Evolutionary conservation across 2,329 filamentous ascomycete genomes (phyloP).

Genomic region (Aspergillus jensenii): DNA sequence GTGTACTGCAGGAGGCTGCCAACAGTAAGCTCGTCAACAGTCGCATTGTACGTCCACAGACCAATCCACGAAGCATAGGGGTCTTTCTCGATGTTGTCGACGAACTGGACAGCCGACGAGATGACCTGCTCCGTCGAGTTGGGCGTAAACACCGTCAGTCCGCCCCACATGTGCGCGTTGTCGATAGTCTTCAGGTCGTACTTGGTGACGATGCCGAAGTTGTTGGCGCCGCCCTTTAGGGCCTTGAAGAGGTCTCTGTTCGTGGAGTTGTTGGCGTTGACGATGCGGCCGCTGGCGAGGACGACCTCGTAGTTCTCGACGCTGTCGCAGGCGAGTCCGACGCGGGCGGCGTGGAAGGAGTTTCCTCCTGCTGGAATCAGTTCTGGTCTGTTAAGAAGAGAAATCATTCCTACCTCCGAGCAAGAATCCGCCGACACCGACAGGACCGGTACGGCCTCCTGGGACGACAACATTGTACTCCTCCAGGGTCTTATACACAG

Average conservation of each 20-base stretch:
- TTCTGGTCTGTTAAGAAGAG: no score
- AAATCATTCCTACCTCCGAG: slow-evolving; percentile 14
- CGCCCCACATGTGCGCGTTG: slow-evolving; percentile 24
- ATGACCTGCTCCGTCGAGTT: slow-evolving; percentile 18
- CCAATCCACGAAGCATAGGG: slow-evolving; percentile 38
- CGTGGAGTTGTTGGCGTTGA: slow-evolving; percentile 44
- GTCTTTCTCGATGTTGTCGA: slow-evolving; percentile 19
- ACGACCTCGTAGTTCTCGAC: slow-evolving; percentile 55
- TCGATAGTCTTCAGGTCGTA: slow-evolving; percentile 23
- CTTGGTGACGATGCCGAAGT: slow-evolving; percentile 47
- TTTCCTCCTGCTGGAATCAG: slow-evolving; percentile 42
- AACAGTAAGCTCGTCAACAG: slow-evolving; percentile 17
- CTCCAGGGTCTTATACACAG: slow-evolving; percentile 19
- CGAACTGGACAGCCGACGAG: slow-evolving; percentile 19
- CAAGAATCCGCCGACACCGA: slow-evolving; percentile 25
- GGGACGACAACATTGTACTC: slow-evolving; percentile 17
- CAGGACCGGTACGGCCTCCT: slow-evolving; percentile 21
- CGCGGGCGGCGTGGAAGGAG: slow-evolving; percentile 47
- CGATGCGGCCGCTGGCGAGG: slow-evolving; percentile 50
- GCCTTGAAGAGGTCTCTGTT: slow-evolving; percentile 54
- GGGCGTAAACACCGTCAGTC: slow-evolving; percentile 15
- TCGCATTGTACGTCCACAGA: slow-evolving; percentile 32
- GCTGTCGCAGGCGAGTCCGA: slow-evolving; percentile 54
- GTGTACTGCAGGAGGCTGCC: slow-evolving; percentile 7
- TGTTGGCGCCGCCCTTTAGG: slow-evolving; percentile 58